These are phyloP conservation scores for Tetratostichococcus sp. DNA, from an alignment of 139 green algal species.

Conservation along the genomic window DNA sequence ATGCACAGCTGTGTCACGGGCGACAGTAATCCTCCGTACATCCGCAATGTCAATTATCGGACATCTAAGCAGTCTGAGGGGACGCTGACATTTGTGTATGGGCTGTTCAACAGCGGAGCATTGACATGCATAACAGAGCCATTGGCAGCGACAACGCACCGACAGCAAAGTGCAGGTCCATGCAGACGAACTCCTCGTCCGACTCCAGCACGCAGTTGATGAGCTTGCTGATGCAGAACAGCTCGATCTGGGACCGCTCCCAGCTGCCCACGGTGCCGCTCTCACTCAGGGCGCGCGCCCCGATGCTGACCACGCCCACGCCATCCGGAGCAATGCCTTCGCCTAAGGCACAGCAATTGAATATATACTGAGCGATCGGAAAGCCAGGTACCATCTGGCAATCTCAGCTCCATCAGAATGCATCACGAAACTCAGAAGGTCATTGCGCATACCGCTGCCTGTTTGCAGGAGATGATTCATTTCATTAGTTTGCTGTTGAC, in stretches of 20 bases:
- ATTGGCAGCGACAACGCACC: slow-evolving; percentile 14
- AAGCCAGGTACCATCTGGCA: no score
- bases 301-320: slow-evolving; percentile 72
- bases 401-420: no score
- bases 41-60: no score
- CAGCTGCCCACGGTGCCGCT: slow-evolving; percentile 76
- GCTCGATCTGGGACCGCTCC: slow-evolving; percentile 83
- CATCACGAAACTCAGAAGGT: no score
- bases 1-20: no score
- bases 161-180: slow-evolving; percentile 88
- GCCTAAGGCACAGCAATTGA: background rate
- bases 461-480: no score
- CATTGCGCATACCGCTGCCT: no score
- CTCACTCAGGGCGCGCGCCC: slow-evolving; percentile 78
- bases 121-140: slow-evolving; percentile 7
- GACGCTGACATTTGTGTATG: background rate
- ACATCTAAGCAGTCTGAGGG: no score
- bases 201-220: slow-evolving; percentile 93
- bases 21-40: no score
- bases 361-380: no score
- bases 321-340: slow-evolving; percentile 43
- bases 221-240: slow-evolving; percentile 93
- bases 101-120: background rate
- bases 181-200: slow-evolving; percentile 92
- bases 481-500: no score